Evolutionary conservation across 768 basidiomycete genomes (phyloP), one percentile per base, ranked within the genome.

Genomic region (Tylopilus subfusipes): DNA sequence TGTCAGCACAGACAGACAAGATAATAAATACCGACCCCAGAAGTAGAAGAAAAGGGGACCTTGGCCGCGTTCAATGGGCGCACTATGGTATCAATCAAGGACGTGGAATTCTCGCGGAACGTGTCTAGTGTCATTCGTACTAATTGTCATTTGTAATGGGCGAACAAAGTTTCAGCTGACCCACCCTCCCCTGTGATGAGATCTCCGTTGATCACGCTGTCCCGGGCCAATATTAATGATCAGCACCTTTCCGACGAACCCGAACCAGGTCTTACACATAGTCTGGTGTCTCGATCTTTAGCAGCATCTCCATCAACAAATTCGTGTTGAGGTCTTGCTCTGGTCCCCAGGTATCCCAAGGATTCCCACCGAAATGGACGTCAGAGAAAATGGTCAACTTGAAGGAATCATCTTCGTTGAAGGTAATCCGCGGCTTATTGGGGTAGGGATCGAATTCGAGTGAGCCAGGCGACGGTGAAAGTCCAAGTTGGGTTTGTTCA

Each of bases 341-440:
- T 19, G 82, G 82, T 0, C 88, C 86, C 82, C 84, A 85, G 9
- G 55, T 66, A 50, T 83, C 83, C 81, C 83, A 85, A 9, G 86
- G 84, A 59, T 87, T 84, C 68, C 90, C 88, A 25, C 88, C 88
- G 56, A 78, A 88, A 63, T 90, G 88, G 29, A 89, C 68, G 60
- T 90, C 88, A 8, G 85, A 86, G 66, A 90, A 88, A 7, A 88
- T 76, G 14, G 82, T 85, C 43, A 90, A 60, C 68, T 86, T 88
- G 76, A 90, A 86, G 2, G 80, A 80, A 2, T 82, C 83, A 63
- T 86, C 78, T 0, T 65, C 29, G 9, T 74, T 72, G 68, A 89
- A 90, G 2, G 74, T 76, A 16, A 89, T 56, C 13, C 79, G 78
- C 14, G 78, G 77, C 55, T 80, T 78, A 50, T 64, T 52, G 0